These are phyloP conservation scores for Scedosporium aurantiacum DNA, from an alignment of 2,329 filamentous ascomycete genomes.

Conservation along the genomic window DNA sequence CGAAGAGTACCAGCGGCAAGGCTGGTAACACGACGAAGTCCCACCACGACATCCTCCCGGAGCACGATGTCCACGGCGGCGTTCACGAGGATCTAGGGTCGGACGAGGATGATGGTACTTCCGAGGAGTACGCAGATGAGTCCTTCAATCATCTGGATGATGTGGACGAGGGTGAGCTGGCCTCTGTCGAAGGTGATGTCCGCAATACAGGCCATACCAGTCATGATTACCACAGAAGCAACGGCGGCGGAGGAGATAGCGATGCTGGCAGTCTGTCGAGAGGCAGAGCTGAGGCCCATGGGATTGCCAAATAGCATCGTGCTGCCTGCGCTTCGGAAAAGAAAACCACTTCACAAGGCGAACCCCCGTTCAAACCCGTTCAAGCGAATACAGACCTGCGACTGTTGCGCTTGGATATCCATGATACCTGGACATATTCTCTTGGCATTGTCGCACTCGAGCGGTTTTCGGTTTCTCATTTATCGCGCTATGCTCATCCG, in stretches of 20 bases:
- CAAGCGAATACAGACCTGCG: too few relatives aligned
- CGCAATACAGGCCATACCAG: neutral
- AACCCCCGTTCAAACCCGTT: too few relatives aligned
- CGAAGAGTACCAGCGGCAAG: conserved; percentile 40
- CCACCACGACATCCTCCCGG: neutral
- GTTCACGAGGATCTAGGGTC: neutral
- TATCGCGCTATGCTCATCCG: too few relatives aligned
- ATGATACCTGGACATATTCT: too few relatives aligned
- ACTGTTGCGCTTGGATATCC: too few relatives aligned
- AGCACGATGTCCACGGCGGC: neutral
- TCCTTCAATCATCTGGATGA: conserved; percentile 4
- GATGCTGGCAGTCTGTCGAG: neutral
- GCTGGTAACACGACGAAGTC: conserved; percentile 17
- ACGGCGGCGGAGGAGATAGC: neutral
- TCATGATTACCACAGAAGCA: neutral
- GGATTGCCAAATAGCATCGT: neutral
- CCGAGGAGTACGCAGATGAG: conserved; percentile 5
- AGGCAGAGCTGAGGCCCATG: neutral
- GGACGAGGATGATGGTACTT: conserved; percentile 3
- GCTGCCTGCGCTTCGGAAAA: neutral
- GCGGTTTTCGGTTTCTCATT: too few relatives aligned
- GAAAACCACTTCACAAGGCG: too few relatives aligned
- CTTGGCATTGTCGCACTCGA: too few relatives aligned
- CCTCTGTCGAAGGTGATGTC: neutral
- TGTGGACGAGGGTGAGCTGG: neutral